These are phyloP conservation scores for Sanghuangporus weigelae DNA, from an alignment of 1,284 basidiomycete genomes.

Conservation along the genomic window DNA sequence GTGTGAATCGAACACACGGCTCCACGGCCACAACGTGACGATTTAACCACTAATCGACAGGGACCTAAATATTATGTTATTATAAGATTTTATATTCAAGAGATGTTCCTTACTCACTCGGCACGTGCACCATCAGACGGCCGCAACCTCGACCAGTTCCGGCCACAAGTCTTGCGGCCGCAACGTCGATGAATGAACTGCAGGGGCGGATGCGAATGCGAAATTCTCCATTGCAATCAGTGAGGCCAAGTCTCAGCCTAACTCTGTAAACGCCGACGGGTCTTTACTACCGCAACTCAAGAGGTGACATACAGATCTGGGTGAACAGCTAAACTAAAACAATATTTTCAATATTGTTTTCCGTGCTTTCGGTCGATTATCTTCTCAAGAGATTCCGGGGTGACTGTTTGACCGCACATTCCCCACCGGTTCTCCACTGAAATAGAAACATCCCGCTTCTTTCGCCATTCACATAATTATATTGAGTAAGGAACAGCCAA, in stretches of 20 bases:
- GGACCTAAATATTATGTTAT: conserved; percentile 3
- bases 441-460: neutral
- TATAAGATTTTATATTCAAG: neutral
- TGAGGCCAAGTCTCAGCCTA: no score
- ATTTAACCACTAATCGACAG: conserved; percentile 21
- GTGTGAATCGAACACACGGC: conserved; percentile 20
- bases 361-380: no score
- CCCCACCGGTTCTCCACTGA: neutral
- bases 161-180: neutral
- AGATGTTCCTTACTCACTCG: neutral
- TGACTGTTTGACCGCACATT: no score
- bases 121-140: neutral
- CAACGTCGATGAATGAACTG: neutral
- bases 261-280: no score
- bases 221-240: no score
- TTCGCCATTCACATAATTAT: neutral
- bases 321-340: no score
- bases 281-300: no score
- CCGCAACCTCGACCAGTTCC: neutral
- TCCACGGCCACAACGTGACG: conserved; percentile 17
- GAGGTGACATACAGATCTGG: no score
- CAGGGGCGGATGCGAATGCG: no score
- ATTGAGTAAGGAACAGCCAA: neutral
- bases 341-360: no score
- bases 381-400: no score